Evolutionary conservation across 2,329 filamentous ascomycete species (phyloP), one percentile per base, ranked within the genome.

Genomic region (Graphilbum fragrans): DNA sequence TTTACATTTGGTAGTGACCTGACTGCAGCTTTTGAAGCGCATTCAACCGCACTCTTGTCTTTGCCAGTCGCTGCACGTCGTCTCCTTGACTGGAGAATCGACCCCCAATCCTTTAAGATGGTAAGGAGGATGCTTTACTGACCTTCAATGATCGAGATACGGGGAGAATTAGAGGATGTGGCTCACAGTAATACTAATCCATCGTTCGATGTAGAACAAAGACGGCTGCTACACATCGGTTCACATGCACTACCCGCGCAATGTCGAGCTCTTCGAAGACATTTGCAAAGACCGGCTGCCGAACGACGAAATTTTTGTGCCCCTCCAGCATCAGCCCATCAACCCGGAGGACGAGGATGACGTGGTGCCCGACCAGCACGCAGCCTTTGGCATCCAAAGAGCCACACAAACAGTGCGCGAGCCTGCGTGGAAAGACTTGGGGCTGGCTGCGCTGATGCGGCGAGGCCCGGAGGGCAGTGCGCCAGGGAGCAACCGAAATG

Each of bases 341-440:
- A 90, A 92, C 57, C 85, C 86, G 0, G 85, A 92, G 59, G 85
- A 92, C 57, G 84, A 92, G 61, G 86, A 92, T 55, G 85, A 92
- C 54, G 82, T 92, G 4, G 85, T 92, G 5, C 85, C 86, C 1
- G 84, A 92, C 59, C 85, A 92, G 62, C 85, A 92, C 56, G 85
- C 85, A 12, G 86, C 85, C 0, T 92, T 92, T 57, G 86, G 85
- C 32, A 92, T 93, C 52, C 78, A 85, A 58, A 74, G 82, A 50
- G 85, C 85, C 10, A 88, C 83, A 16, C 81, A 86, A 62, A 72
- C 73, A 48, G 70, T 67, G 51, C 73, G 71, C 52, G 82, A 87
- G 61, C 70, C 81, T 2, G 78, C 77, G 8, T 93, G 85, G 85
- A 81, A 80, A 55, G 85, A 92, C 55, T 62, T 90, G 7, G 82